Conservation (phyloP, 139 green algal species). For the Pleodorina starrii region DNA sequence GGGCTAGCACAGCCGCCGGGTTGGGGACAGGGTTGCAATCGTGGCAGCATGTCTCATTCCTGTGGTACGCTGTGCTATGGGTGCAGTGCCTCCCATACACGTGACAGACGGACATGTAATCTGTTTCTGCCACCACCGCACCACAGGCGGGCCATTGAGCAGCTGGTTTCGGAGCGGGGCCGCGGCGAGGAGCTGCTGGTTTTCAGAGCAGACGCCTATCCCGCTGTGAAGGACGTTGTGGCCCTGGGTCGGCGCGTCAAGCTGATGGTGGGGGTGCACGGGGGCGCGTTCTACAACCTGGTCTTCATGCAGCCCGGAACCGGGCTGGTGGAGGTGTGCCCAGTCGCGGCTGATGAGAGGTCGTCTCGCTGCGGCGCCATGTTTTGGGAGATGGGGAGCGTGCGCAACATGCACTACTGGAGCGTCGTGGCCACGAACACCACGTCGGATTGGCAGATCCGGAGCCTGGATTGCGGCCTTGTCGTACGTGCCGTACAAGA, state of each 20-base stretch:
- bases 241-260: neutral
- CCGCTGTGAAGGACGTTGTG: neutral
- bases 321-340: neutral
- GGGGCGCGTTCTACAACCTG: constrained; percentile 5
- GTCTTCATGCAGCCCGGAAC: constrained; percentile 14
- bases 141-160: neutral
- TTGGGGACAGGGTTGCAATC: no score
- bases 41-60: no score
- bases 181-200: neutral
- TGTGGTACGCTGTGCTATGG: no score
- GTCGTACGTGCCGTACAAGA: neutral
- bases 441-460: neutral
- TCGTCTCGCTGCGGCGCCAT: neutral
- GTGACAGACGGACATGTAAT: no score
- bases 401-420: constrained; percentile 19
- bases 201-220: neutral
- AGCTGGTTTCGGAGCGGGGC: neutral
- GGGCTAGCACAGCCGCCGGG: no score
- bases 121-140: no score
- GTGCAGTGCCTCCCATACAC: no score
- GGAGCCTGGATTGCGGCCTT: neutral
- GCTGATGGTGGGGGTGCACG: constrained; percentile 22
- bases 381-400: neutral
- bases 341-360: neutral
- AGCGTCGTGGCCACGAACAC: neutral